Evolutionary conservation across 2,329 filamentous ascomycete species (phyloP).

Genomic region (Neophaeococcomyces mojaviensis): DNA sequence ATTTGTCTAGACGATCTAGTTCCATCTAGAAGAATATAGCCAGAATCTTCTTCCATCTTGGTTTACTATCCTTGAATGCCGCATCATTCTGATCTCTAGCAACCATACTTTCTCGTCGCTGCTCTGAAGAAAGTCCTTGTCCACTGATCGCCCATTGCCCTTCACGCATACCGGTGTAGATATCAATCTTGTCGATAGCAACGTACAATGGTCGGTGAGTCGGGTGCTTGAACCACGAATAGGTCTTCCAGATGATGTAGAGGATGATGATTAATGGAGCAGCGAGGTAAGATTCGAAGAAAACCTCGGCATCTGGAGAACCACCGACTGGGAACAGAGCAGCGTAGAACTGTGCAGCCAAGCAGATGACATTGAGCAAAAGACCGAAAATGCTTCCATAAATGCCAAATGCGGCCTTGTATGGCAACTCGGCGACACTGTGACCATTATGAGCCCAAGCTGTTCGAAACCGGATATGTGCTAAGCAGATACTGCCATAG

Average conservation of each 20-base stretch:
- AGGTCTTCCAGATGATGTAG: constrained; percentile 19
- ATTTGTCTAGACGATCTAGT: too few relatives aligned
- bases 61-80: too few relatives aligned
- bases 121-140: constrained; percentile 21
- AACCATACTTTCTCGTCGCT: constrained; percentile 26
- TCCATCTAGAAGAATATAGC: too few relatives aligned
- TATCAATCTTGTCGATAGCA: constrained; percentile 28
- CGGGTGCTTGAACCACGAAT: constrained; percentile 23
- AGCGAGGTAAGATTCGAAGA: constrained; percentile 23
- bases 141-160: constrained; percentile 22
- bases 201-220: constrained; percentile 27
- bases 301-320: constrained; percentile 15
- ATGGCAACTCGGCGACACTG: constrained; percentile 67
- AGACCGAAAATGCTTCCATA: constrained; percentile 75
- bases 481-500: constrained; percentile 41
- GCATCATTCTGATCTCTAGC: too few relatives aligned
- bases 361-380: constrained; percentile 64
- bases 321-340: constrained; percentile 65
- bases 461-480: constrained; percentile 78
- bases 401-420: constrained; percentile 70
- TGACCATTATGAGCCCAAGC: constrained; percentile 62
- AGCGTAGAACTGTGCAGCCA: constrained; percentile 83
- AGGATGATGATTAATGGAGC: constrained; percentile 20
- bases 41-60: too few relatives aligned
- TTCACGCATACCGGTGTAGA: constrained; percentile 32